These are phyloP conservation scores for Xylaria flabelliformis DNA, from an alignment of 495 filamentous ascomycete genomes.

Conservation along the genomic window DNA sequence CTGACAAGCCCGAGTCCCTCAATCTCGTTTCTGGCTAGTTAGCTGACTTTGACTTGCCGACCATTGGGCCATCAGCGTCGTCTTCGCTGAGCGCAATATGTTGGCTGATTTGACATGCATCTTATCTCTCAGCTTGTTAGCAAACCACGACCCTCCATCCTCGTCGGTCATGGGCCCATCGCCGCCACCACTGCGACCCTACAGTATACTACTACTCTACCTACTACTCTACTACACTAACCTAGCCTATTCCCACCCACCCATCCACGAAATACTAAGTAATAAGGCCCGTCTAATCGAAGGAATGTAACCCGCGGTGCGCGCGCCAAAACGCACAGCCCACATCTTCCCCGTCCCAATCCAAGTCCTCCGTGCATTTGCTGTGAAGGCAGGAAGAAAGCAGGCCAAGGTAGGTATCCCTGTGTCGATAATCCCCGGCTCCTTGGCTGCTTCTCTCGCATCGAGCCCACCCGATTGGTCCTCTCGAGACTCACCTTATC, in stretches of 20 bases:
- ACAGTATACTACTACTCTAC: not conserved
- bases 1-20: not conserved
- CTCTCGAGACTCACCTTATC: conserved; percentile 23
- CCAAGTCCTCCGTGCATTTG: conserved; percentile 24
- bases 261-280: conserved; percentile 7
- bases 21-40: conserved; percentile 18
- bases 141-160: conserved; percentile 20
- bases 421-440: conserved; percentile 23
- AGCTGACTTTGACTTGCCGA: conserved; percentile 20
- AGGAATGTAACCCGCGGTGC: conserved; percentile 27
- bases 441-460: conserved; percentile 19
- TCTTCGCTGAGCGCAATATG: conserved; percentile 27
- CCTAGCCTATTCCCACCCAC: conserved; percentile 7
- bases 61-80: conserved; percentile 14
- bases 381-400: conserved; percentile 11
- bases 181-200: conserved; percentile 27
- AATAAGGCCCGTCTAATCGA: conserved; percentile 19
- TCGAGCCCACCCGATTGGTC: conserved; percentile 25
- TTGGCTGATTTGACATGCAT: conserved; percentile 10
- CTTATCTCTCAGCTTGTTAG: conserved; percentile 25
- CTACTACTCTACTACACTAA: not conserved
- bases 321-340: conserved; percentile 27
- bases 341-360: conserved; percentile 22
- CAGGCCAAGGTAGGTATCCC: conserved; percentile 24
- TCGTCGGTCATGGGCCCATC: conserved; percentile 26